Base-by-base conservation (phyloP, 768 basidiomycete species). In the Leccinum disarticulatum region DNA sequence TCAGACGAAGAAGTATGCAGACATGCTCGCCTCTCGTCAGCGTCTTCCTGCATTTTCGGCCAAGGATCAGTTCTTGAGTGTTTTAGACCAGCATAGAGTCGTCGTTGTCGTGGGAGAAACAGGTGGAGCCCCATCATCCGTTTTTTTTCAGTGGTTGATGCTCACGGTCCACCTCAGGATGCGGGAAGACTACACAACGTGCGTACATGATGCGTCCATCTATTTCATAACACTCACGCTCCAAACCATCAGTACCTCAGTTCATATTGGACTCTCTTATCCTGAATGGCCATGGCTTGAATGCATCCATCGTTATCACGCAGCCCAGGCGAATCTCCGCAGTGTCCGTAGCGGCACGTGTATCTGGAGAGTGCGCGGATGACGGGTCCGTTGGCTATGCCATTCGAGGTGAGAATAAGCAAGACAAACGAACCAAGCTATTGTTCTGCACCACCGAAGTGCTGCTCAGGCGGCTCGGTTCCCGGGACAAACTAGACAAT, bases 371-470 rank as follows among this genome's bases (percentile, higher is more conserved):
- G 71, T 78, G 93, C 13, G 70, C 82, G 3, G 83, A 89, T 8
- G 90, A 91, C 56, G 87, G 87, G 3, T 88, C 86, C 9, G 87
- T 93, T 35, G 95, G 93, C 3, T 98, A 96, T 66, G 85, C 87
- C 2, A 94, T 97, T 56, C 83, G 95, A 49, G 95, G 95, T 13
- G 93, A 97, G 72, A 85, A 83, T 41, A 90, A 84, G 62, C 82
- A 85, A 52, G 77, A 77, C 10, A 77, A 78, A 25, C 80, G 80
- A 36, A 94, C 92, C 6, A 88, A 90, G 61, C 74, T 95, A 3
- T 75, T 95, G 19, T 97, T 96, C 68, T 94, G 93, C 68, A 98
- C 95, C 2, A 97, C 94, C 10, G 95, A 95, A 76, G 91, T 97
- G 19, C 82, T 94, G 2, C 80, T 97, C 51, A 79, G 93, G 58